Evolutionary conservation across 2,329 filamentous ascomycete genomes (phyloP).

Genomic region (Fusarium sp.): DNA sequence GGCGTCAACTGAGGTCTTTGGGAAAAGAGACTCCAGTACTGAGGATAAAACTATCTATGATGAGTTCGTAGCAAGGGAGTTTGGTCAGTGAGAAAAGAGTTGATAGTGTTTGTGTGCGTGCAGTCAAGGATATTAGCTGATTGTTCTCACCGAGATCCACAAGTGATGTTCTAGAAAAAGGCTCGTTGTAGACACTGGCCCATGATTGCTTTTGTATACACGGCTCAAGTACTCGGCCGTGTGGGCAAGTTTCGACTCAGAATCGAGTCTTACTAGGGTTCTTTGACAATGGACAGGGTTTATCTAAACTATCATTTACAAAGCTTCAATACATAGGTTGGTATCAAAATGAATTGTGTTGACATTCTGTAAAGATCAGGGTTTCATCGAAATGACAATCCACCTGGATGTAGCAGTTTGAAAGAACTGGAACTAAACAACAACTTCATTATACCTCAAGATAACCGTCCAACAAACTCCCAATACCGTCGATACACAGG

Average conservation of each 20-base stretch:
- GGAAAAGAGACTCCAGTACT: background rate
- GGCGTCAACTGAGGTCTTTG: slow-evolving; percentile 10
- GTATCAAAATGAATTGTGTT: background rate
- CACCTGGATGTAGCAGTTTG: background rate
- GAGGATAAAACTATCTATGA: background rate
- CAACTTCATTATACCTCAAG: background rate
- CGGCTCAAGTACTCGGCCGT: slow-evolving; percentile 3
- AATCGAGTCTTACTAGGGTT: slow-evolving; percentile 8
- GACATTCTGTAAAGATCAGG: background rate
- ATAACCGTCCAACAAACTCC: background rate
- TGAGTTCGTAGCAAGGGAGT: background rate
- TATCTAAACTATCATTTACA: background rate
- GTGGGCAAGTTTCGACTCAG: slow-evolving; percentile 5
- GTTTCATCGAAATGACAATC: background rate
- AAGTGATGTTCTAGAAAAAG: background rate
- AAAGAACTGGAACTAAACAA: background rate
- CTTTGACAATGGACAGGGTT: too few species aligned
- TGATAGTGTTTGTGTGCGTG: background rate
- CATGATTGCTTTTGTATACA: slow-evolving; percentile 4
- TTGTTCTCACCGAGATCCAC: background rate
- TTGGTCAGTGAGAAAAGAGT: background rate
- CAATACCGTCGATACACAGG: background rate
- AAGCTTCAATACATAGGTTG: background rate
- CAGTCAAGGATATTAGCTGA: background rate
- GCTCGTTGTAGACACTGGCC: background rate